Base-by-base conservation (phyloP, 2,329 filamentous ascomycete species). In the Ceratocystis smalleyi region DNA sequence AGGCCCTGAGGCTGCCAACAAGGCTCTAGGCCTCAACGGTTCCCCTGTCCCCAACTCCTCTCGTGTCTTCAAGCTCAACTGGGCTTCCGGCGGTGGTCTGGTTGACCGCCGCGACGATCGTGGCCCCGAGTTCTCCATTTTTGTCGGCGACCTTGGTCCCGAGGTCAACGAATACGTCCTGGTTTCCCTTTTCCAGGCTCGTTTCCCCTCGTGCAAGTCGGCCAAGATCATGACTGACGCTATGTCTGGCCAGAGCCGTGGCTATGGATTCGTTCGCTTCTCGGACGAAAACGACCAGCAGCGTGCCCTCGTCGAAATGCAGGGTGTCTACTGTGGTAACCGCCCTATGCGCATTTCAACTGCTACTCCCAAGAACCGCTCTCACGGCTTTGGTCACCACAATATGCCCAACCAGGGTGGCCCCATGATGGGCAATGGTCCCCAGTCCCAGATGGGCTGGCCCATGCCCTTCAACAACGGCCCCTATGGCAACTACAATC, bases 181-280 rank as follows among this genome's bases (percentile, higher is more conserved):
- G 67, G 92, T 97, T 63, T 95, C 91, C 30, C 86, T 99, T 61
- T 99, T 99, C 83, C 92, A 97, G 78, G 87, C 86, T 72, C 90
- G 92, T 67, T 99, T 95, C 81, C 88, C 88, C 0, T 95, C 91
- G 7, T 97, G 92, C 88, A 97, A 97, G 81, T 96, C 91, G 45
- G 94, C 94, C 72, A 99, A 99, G 83, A 99, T 99, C 77, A 99
- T 99, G 94, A 96, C 92, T 67, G 94, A 99, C 72, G 92, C 94
- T 67, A 94, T 97, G 77, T 95, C 88, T 68, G 94, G 94, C 70
- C 92, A 97, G 83, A 96, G 91, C 68, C 91, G 94, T 68, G 94
- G 94, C 65, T 99, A 99, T 72, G 94, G 94, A 59, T 99, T 99
- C 71, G 94, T 99, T 63, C 90, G 94, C 69, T 99, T 99, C 79